Base-by-base conservation (phyloP, 2,329 filamentous ascomycete species). In the Curvularia sp. region DNA sequence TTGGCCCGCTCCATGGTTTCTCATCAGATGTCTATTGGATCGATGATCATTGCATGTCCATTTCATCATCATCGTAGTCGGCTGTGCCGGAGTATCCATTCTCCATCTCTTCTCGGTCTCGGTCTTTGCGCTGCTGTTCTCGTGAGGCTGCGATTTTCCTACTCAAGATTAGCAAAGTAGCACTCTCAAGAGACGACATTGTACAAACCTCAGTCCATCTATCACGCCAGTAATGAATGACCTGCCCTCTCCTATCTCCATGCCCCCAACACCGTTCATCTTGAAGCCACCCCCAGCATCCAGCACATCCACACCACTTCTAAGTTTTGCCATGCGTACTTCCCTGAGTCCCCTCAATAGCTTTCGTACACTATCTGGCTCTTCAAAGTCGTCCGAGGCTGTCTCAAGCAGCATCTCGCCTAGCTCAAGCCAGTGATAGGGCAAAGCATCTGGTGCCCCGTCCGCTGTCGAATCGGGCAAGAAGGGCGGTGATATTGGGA, bases 381-480 rank as follows among this genome's bases (percentile, higher is more conserved):
- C 82, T 35, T 86, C 84, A 49, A 98, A 85, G 75, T 97, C 93
- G 76, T 97, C 93, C 26, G 86, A 84, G 4, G 93, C 93, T 55
- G 92, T 89, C 47, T 93, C 90, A 2, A 99, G 85, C 46, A 99
- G 82, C 74, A 96, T 88, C 78, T 97, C 93, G 18, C 90, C 89
- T 8, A 98, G 80, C 78, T 98, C 95, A 42, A 96, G 85, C 93
- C 94, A 99, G 80, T 98, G 94, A 75, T 96, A 98, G 0, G 95
- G 95, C 31, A 99, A 81, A 13, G 88, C 86, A 41, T 88, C 87
- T 0, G 87, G 80, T 8, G 89, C 87, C 1, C 89, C 86, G 47
- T 86, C 82, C 20, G 89, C 86, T 0, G 89, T 93, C 63, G 90
- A 92, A 15, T 89, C 88, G 1, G 87, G 86, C 1, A 96, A 79